Evolutionary conservation across 805 yeast species (phyloP), one percentile per base, ranked within the genome.

Genomic region (Metschnikowia arizonensis): DNA sequence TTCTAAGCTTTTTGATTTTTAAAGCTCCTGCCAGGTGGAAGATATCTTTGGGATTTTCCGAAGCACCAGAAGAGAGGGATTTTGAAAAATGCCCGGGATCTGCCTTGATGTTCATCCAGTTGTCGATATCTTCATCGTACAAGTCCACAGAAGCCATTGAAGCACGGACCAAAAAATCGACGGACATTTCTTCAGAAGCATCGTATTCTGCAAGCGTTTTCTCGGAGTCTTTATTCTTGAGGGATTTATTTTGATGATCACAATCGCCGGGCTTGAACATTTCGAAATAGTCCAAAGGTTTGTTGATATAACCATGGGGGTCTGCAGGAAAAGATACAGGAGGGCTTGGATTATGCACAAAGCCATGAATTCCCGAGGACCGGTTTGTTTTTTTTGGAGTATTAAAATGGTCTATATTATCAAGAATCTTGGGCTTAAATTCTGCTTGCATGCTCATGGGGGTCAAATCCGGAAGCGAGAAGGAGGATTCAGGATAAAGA

Each of bases 31-130:
- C 18, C 40, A 37, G 24, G 15, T 34, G 28, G 5, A 33, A 34
- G 19, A 24, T 23, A 17, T 37, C 40, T 31, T 37, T 37, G 25
- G 40, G 33, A 4, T 2, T 4, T 9, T 37, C 40, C 4, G 33
- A n/a, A 12, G 25, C 12, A 3, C 8, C 10, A 2, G n/a, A 3
- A 9, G 2, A 3, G 11, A 4, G 18, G n/a, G n/a, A n/a, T 11
- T 28, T 37, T 19, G 24, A 18, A 14, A 28, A 18, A n/a, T 33
- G 36, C 5, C 18, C 11, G 5, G 29, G 5, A 5, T 37, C 40
- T 5, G 33, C 18, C 25, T 18, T 37, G 12, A 29, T 30, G 39
- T 39, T 42, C 54, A 50, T 50, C 54, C 54, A 50, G 29, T 49
- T 50, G 17, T 50, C 54, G 17, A 39, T 36, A 19, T 26, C 14